These are phyloP conservation scores for Phytopythium mirpurense DNA, from an alignment of 352 stramenopile species.

Conservation along the genomic window DNA sequence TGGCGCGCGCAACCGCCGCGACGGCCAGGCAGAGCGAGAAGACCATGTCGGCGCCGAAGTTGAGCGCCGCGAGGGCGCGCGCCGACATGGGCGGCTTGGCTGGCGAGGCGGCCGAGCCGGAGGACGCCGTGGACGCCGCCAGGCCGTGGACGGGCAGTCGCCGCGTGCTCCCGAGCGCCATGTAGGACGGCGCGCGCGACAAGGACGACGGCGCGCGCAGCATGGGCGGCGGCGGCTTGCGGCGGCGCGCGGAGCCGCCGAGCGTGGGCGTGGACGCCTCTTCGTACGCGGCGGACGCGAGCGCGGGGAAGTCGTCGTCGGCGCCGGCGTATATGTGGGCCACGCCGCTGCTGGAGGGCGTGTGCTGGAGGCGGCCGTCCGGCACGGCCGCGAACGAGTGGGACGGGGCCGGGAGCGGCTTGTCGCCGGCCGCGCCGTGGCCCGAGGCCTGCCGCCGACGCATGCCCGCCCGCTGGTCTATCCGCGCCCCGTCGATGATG, in stretches of 20 bases:
- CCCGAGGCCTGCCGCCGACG: constrained; percentile 4
- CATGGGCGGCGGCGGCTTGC: constrained; percentile 10
- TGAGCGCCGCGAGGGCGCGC: constrained; percentile 15
- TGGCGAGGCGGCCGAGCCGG: not conserved
- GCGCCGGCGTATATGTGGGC: constrained; percentile 6
- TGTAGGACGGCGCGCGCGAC: constrained; percentile 2
- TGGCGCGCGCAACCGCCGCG: constrained; percentile 42
- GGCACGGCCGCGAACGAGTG: constrained; percentile 19
- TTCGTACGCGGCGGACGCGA: constrained; percentile 20
- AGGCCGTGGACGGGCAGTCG: constrained; percentile 1
- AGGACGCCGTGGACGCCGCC: constrained; percentile 1
- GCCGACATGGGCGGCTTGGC: constrained; percentile 15
- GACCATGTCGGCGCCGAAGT: constrained; percentile 19
- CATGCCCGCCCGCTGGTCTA: no score
- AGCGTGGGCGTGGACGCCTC: constrained; percentile 29
- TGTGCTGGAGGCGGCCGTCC: constrained; percentile 36
- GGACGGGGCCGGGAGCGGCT: not conserved
- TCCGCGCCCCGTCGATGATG: no score
- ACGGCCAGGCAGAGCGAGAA: constrained; percentile 52
- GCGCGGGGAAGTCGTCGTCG: not conserved
- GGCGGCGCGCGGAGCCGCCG: constrained; percentile 5
- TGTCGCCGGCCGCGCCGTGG: not conserved
- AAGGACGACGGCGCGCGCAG: constrained; percentile 10
- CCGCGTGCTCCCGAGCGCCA: constrained; percentile 5
- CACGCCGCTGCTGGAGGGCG: no score